Evolutionary conservation across 768 basidiomycete species (phyloP).

Genomic region (Boletus reticulatus): DNA sequence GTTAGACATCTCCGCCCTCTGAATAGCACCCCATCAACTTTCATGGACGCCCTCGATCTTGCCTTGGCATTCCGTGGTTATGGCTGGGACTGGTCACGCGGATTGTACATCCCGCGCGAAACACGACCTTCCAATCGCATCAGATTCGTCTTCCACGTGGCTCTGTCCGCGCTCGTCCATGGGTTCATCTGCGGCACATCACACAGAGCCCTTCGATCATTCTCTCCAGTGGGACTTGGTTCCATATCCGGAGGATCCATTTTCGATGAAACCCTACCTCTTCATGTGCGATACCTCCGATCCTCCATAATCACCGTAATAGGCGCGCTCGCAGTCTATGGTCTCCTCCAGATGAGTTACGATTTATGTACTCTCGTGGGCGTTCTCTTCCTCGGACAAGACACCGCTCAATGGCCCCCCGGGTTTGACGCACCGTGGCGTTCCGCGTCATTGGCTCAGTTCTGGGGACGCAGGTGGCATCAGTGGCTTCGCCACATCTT

Average conservation of each 20-base stretch:
- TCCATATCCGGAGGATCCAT: not conserved
- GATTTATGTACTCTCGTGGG: not conserved
- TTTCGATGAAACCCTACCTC: not conserved
- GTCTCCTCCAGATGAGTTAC: not conserved
- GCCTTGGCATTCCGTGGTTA: not conserved
- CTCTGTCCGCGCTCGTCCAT: not conserved
- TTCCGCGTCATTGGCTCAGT: not conserved
- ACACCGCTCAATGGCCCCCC: not conserved
- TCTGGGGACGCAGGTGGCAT: conserved; percentile 3
- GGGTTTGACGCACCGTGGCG: not conserved
- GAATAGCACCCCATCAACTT: not conserved
- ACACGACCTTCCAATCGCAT: not conserved
- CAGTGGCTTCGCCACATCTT: conserved; percentile 3
- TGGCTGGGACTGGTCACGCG: not conserved
- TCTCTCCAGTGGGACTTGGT: not conserved
- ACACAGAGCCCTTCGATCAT: not conserved
- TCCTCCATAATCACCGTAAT: not conserved
- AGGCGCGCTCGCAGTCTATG: not conserved
- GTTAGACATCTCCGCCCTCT: not conserved
- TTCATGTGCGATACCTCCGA: not conserved
- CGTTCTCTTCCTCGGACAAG: not conserved
- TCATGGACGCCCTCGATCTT: not conserved
- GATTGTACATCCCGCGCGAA: not conserved
- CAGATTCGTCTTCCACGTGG: not conserved
- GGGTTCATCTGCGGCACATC: not conserved